Evolutionary conservation across 2,329 filamentous ascomycete species (phyloP), one percentile per base, ranked within the genome.

Genomic region (Monilinia fructicola): DNA sequence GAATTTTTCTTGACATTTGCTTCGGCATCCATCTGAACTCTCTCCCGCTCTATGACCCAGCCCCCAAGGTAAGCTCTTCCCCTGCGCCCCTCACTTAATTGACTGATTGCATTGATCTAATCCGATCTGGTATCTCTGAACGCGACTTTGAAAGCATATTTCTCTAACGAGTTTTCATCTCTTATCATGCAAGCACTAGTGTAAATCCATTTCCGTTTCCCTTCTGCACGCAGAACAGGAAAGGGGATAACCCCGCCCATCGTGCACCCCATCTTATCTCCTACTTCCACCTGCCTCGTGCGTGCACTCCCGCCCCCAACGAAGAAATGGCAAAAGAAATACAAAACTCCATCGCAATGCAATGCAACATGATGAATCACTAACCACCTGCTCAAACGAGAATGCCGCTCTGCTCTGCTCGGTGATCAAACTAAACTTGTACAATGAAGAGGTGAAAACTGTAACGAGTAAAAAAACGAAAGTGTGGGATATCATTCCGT

Each of bases 401-500:
- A 54, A 54, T 35, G 4, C 21, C 18, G 40, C 26, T 44, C 16
- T 12, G 4, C 42, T 46, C 18, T n/a, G 7, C 11, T 14, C 55
- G 21, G 18, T 10, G 12, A 60, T 23, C 11, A 21, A 35, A 46
- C 42, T 46, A 48, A 59, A n/a, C 31, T 35, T 60, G 28, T 60
- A 60, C 56, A 60, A 35, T 23, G 56, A 60, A 60, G 42, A 2
- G 14, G 38, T 48, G 4, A 35, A 60, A 35, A 48, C 21, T 38
- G 18, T 60, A 40, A 60, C 21, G 16, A 9, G 31, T 2, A 21
- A 26, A 46, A 65, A 61, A 48, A 61, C 31, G 63, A 65, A 65
- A 64, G 63, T 65, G 31, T 60, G 54, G 63, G 53, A 65, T 65
- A 64, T 64, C 62, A 64, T 56, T 64, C 16, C 38, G 42, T 38